Percentiles rank a stretch among this genome's conserved stretches.
phyloP scores from a whole-genome alignment of 441 rosid genomes.

The Cnidoscolus chayamansa region DNA sequence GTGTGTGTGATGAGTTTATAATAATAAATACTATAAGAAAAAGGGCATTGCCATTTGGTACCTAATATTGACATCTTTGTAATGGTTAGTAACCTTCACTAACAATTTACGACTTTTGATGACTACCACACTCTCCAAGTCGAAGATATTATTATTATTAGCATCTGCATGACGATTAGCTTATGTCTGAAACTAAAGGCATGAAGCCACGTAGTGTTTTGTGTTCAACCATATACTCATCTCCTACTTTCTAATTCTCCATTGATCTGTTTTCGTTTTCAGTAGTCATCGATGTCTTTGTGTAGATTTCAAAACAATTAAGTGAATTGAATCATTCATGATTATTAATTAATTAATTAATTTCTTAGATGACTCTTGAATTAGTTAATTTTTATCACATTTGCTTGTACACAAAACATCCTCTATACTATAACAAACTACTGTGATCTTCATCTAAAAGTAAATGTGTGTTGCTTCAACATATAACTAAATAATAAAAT shows the following conservation, averaged over 20 bases:
- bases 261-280: neutral
- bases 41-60: slow-evolving; percentile 22
- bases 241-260: slow-evolving; percentile 6
- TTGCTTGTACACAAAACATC: too few relatives aligned
- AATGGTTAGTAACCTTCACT: slow-evolving; percentile 41
- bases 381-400: too few relatives aligned
- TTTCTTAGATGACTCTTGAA: too few relatives aligned
- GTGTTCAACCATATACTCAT: neutral
- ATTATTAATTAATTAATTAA: too few relatives aligned
- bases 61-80: slow-evolving; percentile 45
- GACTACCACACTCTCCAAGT: slow-evolving; percentile 37
- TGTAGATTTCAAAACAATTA: slow-evolving; percentile 1
- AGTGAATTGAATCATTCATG: neutral
- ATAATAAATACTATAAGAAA: too few relatives aligned
- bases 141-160: neutral
- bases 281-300: neutral
- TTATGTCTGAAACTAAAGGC: slow-evolving; percentile 15
- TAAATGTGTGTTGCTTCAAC: too few relatives aligned
- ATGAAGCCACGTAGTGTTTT: neutral
- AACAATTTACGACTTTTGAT: slow-evolving; percentile 40
- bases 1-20: too few relatives aligned
- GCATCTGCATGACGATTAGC: slow-evolving; percentile 39
- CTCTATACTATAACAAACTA: too few relatives aligned
- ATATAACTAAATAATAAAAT: too few relatives aligned
- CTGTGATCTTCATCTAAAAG: too few relatives aligned